phyloP scores from a whole-genome alignment of 352 stramenopile species.

The Globisporangium paroecandrum region DNA sequence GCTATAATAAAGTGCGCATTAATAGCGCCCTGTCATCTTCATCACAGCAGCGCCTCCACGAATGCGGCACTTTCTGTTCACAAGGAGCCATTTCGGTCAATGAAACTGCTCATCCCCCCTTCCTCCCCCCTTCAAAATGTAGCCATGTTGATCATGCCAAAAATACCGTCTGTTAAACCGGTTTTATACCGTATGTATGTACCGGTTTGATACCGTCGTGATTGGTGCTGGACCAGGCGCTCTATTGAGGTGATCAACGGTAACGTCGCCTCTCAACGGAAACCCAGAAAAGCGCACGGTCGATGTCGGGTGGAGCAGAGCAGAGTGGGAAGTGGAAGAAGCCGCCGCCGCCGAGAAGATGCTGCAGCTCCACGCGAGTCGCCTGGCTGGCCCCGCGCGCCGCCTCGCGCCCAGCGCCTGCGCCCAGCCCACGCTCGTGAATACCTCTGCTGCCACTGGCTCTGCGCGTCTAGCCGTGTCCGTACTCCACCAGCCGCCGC shows the following conservation, averaged over 20 bases:
- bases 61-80: background rate
- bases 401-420: background rate
- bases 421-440: background rate
- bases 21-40: background rate
- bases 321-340: background rate
- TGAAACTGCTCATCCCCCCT: background rate
- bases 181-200: background rate
- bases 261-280: background rate
- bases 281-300: conserved; percentile 6
- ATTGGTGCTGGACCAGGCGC: background rate
- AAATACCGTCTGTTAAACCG: background rate
- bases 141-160: background rate
- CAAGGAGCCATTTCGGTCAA: background rate
- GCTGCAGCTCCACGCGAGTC: conserved; percentile 18
- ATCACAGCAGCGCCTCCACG: background rate
- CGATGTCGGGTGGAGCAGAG: conserved; percentile 5
- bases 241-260: background rate
- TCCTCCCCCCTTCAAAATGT: background rate
- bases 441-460: background rate
- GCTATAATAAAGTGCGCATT: conserved; percentile 1
- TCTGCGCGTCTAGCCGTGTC: background rate
- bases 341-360: background rate
- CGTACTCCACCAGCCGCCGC: conserved; percentile 1
- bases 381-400: conserved; percentile 13
- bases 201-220: background rate